phyloP scores from a whole-genome alignment of 768 basidiomycete genomes.

The Mycena epipterygia region DNA sequence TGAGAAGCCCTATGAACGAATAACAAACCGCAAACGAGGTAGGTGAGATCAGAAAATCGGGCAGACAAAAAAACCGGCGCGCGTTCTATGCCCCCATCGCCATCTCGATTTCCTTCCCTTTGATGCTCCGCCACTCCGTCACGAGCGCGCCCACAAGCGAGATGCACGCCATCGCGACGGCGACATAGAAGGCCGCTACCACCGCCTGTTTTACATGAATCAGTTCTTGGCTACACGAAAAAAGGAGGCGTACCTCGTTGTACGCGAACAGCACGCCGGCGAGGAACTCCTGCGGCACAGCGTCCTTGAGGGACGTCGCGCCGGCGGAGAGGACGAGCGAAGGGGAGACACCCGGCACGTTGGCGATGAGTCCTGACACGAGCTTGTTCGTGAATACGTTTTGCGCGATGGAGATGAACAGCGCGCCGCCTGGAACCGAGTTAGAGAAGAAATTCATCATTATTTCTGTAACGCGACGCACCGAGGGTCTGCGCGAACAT shows the following conservation, averaged over 20 bases:
- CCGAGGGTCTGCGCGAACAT: not conserved
- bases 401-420: not conserved
- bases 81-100: no score
- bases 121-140: no score
- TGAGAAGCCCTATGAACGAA: no score
- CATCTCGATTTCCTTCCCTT: no score
- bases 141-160: no score
- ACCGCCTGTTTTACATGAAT: no score
- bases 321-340: not conserved
- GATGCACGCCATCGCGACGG: no score
- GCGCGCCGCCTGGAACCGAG: not conserved
- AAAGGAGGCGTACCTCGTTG: not conserved
- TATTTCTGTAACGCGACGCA: not conserved
- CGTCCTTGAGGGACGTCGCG: not conserved
- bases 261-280: not conserved
- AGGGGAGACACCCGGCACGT: not conserved
- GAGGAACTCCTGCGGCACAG: not conserved
- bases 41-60: no score
- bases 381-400: slow-evolving; percentile 7
- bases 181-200: no score
- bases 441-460: not conserved
- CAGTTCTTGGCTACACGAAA: no score
- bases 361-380: not conserved
- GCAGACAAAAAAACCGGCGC: no score
- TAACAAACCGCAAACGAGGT: no score